Percentiles rank a stretch among this genome's conserved stretches.
phyloP scores from a whole-genome alignment of 2,329 filamentous ascomycete species.

The Colletotrichum incanum region DNA sequence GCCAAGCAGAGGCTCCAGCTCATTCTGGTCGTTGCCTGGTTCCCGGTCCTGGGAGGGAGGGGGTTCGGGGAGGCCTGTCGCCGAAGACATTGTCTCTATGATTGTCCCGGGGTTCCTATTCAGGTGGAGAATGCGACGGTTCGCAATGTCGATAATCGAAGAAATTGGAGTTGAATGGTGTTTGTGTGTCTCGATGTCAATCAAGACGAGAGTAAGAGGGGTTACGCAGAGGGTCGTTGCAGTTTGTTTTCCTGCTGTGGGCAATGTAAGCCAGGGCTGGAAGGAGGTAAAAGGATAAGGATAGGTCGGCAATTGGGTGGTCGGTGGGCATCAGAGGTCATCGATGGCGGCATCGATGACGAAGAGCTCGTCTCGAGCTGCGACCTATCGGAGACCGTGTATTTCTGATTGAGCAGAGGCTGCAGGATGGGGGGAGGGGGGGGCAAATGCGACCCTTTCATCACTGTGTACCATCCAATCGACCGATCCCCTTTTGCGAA shows the following conservation, averaged over 20 bases:
- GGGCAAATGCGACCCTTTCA: not conserved
- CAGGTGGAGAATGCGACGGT: not conserved
- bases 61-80: constrained; percentile 75
- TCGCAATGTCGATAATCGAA: not conserved
- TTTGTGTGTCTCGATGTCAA: not conserved
- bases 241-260: not conserved
- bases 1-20: constrained; percentile 63
- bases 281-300: constrained; percentile 11
- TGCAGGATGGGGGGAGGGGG: not conserved
- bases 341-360: constrained; percentile 42
- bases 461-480: constrained; percentile 6
- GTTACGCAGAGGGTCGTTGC: not conserved
- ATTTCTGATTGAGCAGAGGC: constrained; percentile 34
- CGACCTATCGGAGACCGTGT: constrained; percentile 35
- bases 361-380: constrained; percentile 40
- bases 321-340: constrained; percentile 15
- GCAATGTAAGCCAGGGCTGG: not conserved
- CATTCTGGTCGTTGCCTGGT: constrained; percentile 49
- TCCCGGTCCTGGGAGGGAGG: constrained; percentile 47
- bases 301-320: constrained; percentile 15
- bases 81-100: constrained; percentile 72
- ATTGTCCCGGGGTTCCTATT: not conserved
- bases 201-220: not conserved
- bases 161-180: not conserved
- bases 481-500: not conserved